Conservation (phyloP, 208 protist species). For the Acanthamoeba comandoni region DNA sequence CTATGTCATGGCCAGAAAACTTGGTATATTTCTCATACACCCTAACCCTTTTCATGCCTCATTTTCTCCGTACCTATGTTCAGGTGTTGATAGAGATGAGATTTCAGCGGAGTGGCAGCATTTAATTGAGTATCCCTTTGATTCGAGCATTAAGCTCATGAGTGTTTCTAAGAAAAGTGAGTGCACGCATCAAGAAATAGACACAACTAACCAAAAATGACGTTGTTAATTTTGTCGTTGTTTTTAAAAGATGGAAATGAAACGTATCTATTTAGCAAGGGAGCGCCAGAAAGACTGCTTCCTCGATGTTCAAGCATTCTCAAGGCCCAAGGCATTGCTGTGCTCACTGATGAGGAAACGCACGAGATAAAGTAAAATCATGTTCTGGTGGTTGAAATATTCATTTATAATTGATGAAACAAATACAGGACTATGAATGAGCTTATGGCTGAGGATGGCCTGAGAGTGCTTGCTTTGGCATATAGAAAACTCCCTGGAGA, state of each 20-base stretch:
- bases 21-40: slow-evolving; percentile 6
- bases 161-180: slow-evolving; percentile 37
- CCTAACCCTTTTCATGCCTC: too few species aligned
- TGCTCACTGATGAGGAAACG: background rate
- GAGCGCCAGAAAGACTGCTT: slow-evolving; percentile 42
- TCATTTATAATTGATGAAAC: too few species aligned
- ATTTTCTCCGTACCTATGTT: background rate
- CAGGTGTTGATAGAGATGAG: slow-evolving; percentile 41
- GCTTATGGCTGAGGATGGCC: slow-evolving; percentile 54
- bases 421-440: slow-evolving; percentile 41
- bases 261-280: slow-evolving; percentile 43
- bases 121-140: slow-evolving; percentile 40
- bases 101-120: background rate
- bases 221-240: too few species aligned
- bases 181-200: background rate
- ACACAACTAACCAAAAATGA: too few species aligned
- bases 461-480: slow-evolving; percentile 80
- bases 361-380: too few species aligned
- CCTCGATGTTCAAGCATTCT: slow-evolving; percentile 17
- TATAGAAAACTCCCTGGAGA: slow-evolving; percentile 27
- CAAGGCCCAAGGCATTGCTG: background rate
- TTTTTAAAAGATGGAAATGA: background rate
- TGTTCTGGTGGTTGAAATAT: too few species aligned
- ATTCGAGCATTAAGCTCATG: slow-evolving; percentile 64
- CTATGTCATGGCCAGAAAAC: slow-evolving; percentile 43